Evolutionary conservation across 768 basidiomycete genomes (phyloP), one percentile per base, ranked within the genome.

Genomic region (Psilocybe cyanescens): DNA sequence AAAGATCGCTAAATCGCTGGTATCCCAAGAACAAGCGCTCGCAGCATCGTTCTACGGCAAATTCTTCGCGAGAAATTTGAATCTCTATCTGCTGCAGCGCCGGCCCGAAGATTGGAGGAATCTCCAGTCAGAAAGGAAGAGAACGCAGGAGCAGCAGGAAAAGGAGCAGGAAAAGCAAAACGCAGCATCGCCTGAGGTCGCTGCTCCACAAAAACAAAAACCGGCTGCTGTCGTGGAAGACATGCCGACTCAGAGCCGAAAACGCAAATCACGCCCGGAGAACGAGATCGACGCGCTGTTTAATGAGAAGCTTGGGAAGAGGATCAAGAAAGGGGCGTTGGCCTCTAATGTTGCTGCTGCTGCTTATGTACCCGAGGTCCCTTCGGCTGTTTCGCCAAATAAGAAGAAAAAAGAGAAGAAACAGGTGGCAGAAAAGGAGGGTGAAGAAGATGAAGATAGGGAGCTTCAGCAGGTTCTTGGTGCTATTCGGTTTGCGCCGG

Each of bases 51-150:
- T 84, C 70, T 97, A 89, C 67, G 97, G 95, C 28, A 92, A 91
- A 71, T 97, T 87, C 79, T 95, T 99, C 65, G 86, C 86, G 28
- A 83, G 89, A 41, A 89, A 86, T 67, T 78, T 97, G 62, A 89
- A 92, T 63, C 73, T 99, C 6, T 83, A 91, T 67, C 76, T 98
- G 24, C 82, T 96, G 5, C 84, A 87, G 65, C 86, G 93, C 48
- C 81, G 87, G 54, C 90, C 93, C 3, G 87, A 92, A 3, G 90
- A 94, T 55, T 99, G 97, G 97, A 86, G 87, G 65, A 83, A 81
- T 49, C 70, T 86, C 65, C 91, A 95, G 70, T 79, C 88, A 3
- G 79, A 82, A 52, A 71, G 75, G 45, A 77, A 74, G 62, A 67
- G 65, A 24, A 47, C 61, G 53, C 66, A 67, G 46, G 68, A 65